phyloP scores from a whole-genome alignment of 169 alveolate genomes.

The Plasmodium relictum region DNA sequence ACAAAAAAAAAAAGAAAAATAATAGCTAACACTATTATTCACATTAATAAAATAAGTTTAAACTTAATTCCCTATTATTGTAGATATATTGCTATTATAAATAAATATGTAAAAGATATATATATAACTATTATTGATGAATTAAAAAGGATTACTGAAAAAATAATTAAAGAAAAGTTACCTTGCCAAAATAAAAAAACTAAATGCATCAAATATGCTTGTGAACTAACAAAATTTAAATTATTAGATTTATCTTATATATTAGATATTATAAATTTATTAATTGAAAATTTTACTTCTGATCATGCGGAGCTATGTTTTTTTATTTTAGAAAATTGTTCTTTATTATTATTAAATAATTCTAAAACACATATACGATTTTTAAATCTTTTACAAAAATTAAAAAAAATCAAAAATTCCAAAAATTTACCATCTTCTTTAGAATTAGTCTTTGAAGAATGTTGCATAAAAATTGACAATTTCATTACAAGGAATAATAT shows the following conservation, averaged over 20 bases:
- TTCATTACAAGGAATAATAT: conserved; percentile 18
- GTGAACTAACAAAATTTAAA: conserved; percentile 57
- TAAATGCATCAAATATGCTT: conserved; percentile 45
- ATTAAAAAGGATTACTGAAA: conserved; percentile 39
- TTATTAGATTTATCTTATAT: conserved; percentile 44
- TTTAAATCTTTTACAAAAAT: conserved; percentile 39
- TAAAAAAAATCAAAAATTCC: conserved; percentile 58
- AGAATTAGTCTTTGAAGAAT: conserved; percentile 61
- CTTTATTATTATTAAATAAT: conserved; percentile 30
- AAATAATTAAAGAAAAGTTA: conserved; percentile 41
- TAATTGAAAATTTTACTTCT: conserved; percentile 57
- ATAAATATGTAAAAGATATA: conserved; percentile 46
- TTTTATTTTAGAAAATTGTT: conserved; percentile 45
- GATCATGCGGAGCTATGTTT: conserved; percentile 58
- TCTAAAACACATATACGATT: conserved; percentile 69
- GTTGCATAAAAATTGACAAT: conserved; percentile 41
- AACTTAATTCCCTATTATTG: conserved; percentile 59
- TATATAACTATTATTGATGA: conserved; percentile 20
- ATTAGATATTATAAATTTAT: conserved; percentile 40
- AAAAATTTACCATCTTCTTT: conserved; percentile 25
- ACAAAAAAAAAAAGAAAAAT: conserved; percentile 59
- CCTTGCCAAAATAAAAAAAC: conserved; percentile 63
- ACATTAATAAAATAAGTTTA: conserved; percentile 19
- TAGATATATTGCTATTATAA: conserved; percentile 51
- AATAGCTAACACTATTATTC: conserved; percentile 23